Evolutionary conservation across 768 basidiomycete genomes (phyloP).

Genomic region (Auricularia auricula-judae): DNA sequence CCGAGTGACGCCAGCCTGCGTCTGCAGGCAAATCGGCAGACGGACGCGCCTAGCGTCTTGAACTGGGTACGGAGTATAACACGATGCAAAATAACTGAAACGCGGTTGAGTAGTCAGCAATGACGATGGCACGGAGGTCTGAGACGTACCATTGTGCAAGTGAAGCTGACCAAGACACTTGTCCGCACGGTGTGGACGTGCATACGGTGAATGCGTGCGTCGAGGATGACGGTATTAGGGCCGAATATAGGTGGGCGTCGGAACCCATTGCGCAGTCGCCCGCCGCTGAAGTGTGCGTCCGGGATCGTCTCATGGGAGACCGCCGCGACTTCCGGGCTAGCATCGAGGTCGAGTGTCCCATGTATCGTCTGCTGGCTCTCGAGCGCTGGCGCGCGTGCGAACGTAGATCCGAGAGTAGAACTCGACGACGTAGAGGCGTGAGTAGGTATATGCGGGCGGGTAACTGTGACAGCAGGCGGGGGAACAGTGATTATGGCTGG

Average conservation of each 20-base stretch:
- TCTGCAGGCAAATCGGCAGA: too few relatives aligned
- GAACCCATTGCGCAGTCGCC: conserved; percentile 9
- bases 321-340: not conserved
- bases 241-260: conserved; percentile 26
- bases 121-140: too few relatives aligned
- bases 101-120: not conserved
- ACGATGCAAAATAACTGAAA: not conserved
- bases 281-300: not conserved
- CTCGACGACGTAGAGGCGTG: not conserved
- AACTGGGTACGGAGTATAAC: not conserved
- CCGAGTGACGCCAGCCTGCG: too few relatives aligned
- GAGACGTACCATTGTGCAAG: conserved; percentile 7
- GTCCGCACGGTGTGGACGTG: conserved; percentile 23
- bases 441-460: not conserved
- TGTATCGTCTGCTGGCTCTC: not conserved
- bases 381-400: not conserved
- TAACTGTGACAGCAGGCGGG: not conserved
- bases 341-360: not conserved
- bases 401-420: not conserved
- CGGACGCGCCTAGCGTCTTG: too few relatives aligned
- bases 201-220: conserved; percentile 24
- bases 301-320: not conserved
- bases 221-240: conserved; percentile 26
- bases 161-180: conserved; percentile 15
- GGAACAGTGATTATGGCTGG: not conserved